Evolutionary conservation across 2,329 filamentous ascomycete genomes (phyloP).

Genomic region (Cordyceps farinosa): DNA sequence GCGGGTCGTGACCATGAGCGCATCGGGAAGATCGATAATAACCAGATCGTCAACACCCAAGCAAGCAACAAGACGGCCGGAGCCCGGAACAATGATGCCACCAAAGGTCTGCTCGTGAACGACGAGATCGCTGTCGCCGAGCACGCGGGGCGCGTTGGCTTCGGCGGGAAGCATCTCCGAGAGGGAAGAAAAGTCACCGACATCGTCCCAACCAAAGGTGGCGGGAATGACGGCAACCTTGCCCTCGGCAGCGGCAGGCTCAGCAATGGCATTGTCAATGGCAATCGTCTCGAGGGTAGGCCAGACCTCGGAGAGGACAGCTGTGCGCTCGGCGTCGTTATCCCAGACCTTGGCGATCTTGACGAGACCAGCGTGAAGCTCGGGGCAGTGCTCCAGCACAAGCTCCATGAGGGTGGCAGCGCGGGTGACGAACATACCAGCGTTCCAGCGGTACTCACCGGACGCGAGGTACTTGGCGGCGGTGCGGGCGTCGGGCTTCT

Average conservation of each 20-base stretch:
- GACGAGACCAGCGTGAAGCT: slow-evolving; percentile 23
- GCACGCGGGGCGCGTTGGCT: slow-evolving; percentile 24
- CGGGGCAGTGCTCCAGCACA: slow-evolving; percentile 25
- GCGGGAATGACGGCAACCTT: slow-evolving; percentile 27
- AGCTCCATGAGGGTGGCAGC: slow-evolving; percentile 27
- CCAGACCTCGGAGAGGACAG: slow-evolving; percentile 26
- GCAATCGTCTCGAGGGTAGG: slow-evolving; percentile 26
- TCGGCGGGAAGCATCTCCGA: slow-evolving; percentile 28
- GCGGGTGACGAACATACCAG: slow-evolving; percentile 28
- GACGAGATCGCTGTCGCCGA: slow-evolving; percentile 25
- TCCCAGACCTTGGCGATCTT: slow-evolving; percentile 26
- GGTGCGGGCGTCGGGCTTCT: slow-evolving; percentile 28
- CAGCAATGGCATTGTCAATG: slow-evolving; percentile 28
- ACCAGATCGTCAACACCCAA: slow-evolving; percentile 28
- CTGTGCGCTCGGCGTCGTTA: slow-evolving; percentile 22
- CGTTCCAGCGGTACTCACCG: slow-evolving; percentile 28
- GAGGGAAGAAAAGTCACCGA: slow-evolving; percentile 28
- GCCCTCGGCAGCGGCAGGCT: slow-evolving; percentile 26
- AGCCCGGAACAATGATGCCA: slow-evolving; percentile 26
- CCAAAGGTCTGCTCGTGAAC: slow-evolving; percentile 27
- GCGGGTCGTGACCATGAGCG: slow-evolving; percentile 27
- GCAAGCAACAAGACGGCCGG: slow-evolving; percentile 26
- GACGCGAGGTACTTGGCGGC: slow-evolving; percentile 27
- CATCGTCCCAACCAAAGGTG: slow-evolving; percentile 28
- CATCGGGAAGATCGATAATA: slow-evolving; percentile 27